Percentiles rank a stretch among this genome's conserved stretches.
Conservation (phyloP, 805 yeast species). For the Kurtzmaniella cleridarum region DNA sequence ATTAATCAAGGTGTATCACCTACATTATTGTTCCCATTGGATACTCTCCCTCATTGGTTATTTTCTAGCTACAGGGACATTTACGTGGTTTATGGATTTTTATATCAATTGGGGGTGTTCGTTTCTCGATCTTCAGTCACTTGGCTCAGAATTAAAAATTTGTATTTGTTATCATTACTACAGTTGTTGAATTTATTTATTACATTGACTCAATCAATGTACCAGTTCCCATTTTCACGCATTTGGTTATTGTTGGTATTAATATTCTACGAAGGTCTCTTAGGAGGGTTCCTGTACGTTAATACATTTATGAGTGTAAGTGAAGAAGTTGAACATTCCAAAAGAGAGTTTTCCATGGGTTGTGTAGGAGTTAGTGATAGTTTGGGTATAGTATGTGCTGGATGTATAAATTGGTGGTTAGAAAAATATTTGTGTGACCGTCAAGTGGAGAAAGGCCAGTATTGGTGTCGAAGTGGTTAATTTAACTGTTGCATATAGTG, state of each 20-base stretch:
- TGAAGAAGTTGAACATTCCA: conserved; percentile 43
- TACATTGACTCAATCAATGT: conserved; percentile 61
- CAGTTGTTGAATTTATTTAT: conserved; percentile 62
- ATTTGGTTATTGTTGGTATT: conserved; percentile 60
- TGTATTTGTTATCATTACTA: conserved; percentile 59
- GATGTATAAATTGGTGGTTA: conserved; percentile 63
- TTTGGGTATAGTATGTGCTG: conserved; percentile 83
- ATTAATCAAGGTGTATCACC: conserved; percentile 93
- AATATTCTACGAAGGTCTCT: conserved; percentile 79
- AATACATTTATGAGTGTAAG: conserved; percentile 79
- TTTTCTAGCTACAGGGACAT: conserved; percentile 72
- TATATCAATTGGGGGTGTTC: conserved; percentile 90
- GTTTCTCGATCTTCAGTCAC: conserved; percentile 81
- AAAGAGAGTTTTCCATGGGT: conserved; percentile 33
- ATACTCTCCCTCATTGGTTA: conserved; percentile 52
- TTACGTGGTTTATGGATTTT: conserved; percentile 84
- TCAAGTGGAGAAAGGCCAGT: conserved; percentile 69
- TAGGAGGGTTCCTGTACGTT: conserved; percentile 89
- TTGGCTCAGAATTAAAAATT: conserved; percentile 49
- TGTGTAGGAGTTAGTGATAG: conserved; percentile 50
- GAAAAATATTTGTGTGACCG: conserved; percentile 68
- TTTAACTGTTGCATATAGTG: too few relatives aligned
- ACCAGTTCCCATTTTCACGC: conserved; percentile 46
- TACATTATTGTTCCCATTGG: conserved; percentile 72
- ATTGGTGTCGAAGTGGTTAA: conserved; percentile 53